phyloP scores from a whole-genome alignment of 192 early-diverging fungal genomes.

The Geranomyces variabilis region DNA sequence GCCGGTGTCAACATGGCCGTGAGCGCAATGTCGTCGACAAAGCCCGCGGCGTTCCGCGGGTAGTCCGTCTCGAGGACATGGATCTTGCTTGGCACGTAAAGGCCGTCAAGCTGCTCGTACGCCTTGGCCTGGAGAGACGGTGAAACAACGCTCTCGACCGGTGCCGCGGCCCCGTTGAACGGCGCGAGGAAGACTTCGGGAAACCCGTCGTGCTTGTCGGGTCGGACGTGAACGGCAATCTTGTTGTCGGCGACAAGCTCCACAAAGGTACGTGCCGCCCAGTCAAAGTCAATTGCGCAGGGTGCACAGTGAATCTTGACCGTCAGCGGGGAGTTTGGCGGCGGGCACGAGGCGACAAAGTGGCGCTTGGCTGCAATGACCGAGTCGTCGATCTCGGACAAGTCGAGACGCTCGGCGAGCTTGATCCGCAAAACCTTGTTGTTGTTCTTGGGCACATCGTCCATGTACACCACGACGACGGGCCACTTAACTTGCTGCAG shows the following conservation, averaged over 20 bases:
- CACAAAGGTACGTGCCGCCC: neutral
- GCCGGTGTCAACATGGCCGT: neutral
- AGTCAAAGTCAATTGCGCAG: neutral
- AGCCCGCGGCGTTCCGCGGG: constrained; percentile 1
- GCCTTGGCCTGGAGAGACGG: neutral
- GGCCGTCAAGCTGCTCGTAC: neutral
- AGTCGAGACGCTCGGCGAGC: constrained; percentile 40
- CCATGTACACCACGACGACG: constrained; percentile 48
- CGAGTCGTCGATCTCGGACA: constrained; percentile 39
- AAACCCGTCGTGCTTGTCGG: constrained; percentile 6
- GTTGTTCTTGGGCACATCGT: constrained; percentile 50
- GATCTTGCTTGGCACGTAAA: neutral
- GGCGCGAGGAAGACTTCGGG: neutral
- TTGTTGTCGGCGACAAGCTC: neutral
- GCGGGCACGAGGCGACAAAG: constrained; percentile 43
- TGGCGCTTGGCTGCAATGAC: constrained; percentile 24
- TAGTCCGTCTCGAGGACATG: neutral
- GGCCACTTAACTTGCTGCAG: constrained; percentile 50
- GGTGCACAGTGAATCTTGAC: constrained; percentile 26
- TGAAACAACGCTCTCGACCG: neutral
- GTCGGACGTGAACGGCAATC: neutral
- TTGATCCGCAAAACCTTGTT: constrained; percentile 50
- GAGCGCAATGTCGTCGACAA: neutral
- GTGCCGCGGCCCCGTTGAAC: neutral
- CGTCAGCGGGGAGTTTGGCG: constrained; percentile 30